These are phyloP conservation scores for Chaetoceros tenuissimus DNA, from an alignment of 108 stramenopile genomes.

Conservation along the genomic window DNA sequence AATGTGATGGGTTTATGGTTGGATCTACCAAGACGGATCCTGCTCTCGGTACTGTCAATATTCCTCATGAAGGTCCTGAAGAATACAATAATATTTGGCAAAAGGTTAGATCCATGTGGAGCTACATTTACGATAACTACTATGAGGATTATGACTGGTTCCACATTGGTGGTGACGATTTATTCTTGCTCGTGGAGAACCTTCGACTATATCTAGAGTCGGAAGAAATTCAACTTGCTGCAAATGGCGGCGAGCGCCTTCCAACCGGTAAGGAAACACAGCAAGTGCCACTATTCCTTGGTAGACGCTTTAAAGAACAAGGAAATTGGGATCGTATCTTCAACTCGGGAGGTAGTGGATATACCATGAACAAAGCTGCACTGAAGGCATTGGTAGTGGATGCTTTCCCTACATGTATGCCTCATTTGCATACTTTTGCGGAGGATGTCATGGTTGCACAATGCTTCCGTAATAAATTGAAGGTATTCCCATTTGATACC, in stretches of 20 bases:
- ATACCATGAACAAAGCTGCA: constrained; percentile 89
- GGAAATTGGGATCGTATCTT: constrained; percentile 79
- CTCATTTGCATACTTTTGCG: constrained; percentile 73
- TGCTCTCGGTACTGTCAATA: constrained; percentile 66
- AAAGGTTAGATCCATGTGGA: constrained; percentile 92
- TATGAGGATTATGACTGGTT: constrained; percentile 60
- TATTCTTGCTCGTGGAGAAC: constrained; percentile 90
- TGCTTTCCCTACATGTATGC: constrained; percentile 64
- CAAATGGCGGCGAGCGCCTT: constrained; percentile 71
- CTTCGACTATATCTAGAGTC: constrained; percentile 77
- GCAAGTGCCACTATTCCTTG: constrained; percentile 79
- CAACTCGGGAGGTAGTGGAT: constrained; percentile 92
- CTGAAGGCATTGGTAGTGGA: constrained; percentile 66
- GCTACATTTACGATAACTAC: constrained; percentile 91
- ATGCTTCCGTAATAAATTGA: constrained; percentile 49
- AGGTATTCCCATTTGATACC: constrained; percentile 80
- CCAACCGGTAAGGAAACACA: constrained; percentile 60
- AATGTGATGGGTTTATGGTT: constrained; percentile 97
- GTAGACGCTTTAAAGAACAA: constrained; percentile 73
- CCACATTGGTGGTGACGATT: constrained; percentile 75
- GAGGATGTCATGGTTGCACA: constrained; percentile 89
- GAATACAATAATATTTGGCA: constrained; percentile 98
- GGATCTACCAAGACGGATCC: constrained; percentile 78
- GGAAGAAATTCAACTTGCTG: constrained; percentile 71
- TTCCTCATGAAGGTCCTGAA: constrained; percentile 90